Conservation (phyloP, 2,329 filamentous ascomycete genomes). For the Trichoderma sp. region DNA sequence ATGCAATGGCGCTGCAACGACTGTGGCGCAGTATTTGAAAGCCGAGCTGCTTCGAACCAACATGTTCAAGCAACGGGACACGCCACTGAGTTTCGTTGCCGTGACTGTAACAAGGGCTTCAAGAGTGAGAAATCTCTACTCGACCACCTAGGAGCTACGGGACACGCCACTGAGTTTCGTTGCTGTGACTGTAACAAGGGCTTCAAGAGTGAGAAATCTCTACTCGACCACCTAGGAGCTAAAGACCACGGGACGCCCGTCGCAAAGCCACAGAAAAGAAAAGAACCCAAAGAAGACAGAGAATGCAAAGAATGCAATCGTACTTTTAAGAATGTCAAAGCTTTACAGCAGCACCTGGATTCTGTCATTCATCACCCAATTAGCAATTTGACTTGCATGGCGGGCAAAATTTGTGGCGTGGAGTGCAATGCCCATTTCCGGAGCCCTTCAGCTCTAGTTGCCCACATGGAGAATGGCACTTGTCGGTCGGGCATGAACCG, state of each 20-base stretch:
- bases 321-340: not conserved
- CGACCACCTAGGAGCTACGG: not conserved
- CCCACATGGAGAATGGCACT: constrained; percentile 24
- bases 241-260: not conserved
- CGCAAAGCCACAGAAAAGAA: not conserved
- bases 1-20: not conserved
- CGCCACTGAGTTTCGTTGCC: constrained; percentile 13
- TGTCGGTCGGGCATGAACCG: constrained; percentile 24
- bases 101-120: constrained; percentile 15
- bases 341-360: constrained; percentile 6
- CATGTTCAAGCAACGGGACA: not conserved
- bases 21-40: not conserved
- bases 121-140: not conserved
- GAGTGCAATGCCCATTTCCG: constrained; percentile 19
- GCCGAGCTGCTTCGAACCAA: not conserved
- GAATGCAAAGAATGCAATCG: constrained; percentile 7
- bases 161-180: not conserved
- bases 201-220: not conserved
- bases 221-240: not conserved
- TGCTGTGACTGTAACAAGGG: constrained; percentile 18
- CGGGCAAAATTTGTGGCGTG: not conserved
- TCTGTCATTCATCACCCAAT: constrained; percentile 21
- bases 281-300: not conserved
- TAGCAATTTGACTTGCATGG: constrained; percentile 20
- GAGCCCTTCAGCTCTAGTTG: constrained; percentile 23